These are phyloP conservation scores for Glarea lozoyensis DNA, from an alignment of 495 filamentous ascomycete genomes.

Conservation along the genomic window DNA sequence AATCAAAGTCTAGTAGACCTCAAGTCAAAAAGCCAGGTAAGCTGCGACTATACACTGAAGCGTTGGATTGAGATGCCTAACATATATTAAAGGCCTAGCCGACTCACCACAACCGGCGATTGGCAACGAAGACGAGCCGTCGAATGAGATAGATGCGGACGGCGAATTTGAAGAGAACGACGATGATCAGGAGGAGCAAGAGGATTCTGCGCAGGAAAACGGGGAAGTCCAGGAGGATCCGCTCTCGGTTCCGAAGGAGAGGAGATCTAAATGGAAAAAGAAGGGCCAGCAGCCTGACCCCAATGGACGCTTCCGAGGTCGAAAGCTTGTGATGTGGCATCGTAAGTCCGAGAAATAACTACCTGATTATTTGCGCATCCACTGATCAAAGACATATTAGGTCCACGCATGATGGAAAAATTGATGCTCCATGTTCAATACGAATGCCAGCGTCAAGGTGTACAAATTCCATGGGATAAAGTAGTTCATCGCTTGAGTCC, in stretches of 20 bases:
- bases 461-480: conserved; percentile 24
- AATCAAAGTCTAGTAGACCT: too few species aligned
- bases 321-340: conserved; percentile 26
- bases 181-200: conserved; percentile 3
- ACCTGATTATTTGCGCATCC: conserved; percentile 49
- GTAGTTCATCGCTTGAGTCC: conserved; percentile 26
- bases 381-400: conserved; percentile 40
- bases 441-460: conserved; percentile 19
- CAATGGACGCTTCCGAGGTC: conserved; percentile 25
- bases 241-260: too few species aligned
- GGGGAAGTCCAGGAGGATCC: too few species aligned
- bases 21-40: too few species aligned
- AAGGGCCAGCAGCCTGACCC: conserved; percentile 8
- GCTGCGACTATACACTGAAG: too few species aligned
- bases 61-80: too few species aligned
- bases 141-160: neutral
- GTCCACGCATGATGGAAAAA: conserved; percentile 29
- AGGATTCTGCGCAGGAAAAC: too few species aligned
- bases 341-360: too few species aligned
- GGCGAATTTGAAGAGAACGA: neutral
- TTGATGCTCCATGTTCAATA: conserved; percentile 25
- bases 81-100: too few species aligned
- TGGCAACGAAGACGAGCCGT: neutral
- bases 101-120: too few species aligned
- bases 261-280: too few species aligned